Percentiles rank a stretch among this genome's conserved stretches.
Conservation (phyloP, 2,329 filamentous ascomycete genomes). For the Nigrospora sphaerica region DNA sequence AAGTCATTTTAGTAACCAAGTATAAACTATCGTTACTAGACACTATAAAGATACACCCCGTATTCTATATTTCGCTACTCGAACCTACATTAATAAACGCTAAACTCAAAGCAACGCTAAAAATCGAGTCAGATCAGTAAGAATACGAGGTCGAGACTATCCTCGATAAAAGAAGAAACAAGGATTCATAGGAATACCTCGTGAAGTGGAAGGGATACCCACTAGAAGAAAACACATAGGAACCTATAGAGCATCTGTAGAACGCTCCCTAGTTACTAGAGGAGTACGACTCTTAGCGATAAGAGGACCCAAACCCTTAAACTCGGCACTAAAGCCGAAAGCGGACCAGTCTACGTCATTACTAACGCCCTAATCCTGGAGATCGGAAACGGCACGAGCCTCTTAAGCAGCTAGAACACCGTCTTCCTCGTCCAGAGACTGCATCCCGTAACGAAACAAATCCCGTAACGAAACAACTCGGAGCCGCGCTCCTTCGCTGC, state of each 20-base stretch:
- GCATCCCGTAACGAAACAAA: no score
- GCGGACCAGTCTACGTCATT: no score
- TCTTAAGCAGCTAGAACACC: no score
- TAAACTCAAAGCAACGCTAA: background rate
- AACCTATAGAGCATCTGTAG: background rate
- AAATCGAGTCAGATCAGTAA: background rate
- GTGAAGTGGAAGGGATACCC: background rate
- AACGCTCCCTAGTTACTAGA: background rate
- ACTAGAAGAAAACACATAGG: background rate
- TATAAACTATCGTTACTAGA: constrained; percentile 1
- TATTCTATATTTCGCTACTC: background rate
- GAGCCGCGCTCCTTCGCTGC: no score
- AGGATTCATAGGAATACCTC: background rate
- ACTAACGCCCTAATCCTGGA: no score
- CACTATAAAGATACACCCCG: background rate
- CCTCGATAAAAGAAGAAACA: background rate
- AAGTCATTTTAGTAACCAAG: background rate
- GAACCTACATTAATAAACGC: background rate
- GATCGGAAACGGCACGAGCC: background rate
- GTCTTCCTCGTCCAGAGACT: no score
- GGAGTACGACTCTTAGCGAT: background rate
- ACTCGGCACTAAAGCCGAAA: no score
- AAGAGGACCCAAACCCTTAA: no score
- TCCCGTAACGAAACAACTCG: no score
- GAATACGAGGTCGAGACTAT: background rate